These are phyloP conservation scores for Globisporangium parvum DNA, from an alignment of 352 stramenopile genomes.

Conservation along the genomic window DNA sequence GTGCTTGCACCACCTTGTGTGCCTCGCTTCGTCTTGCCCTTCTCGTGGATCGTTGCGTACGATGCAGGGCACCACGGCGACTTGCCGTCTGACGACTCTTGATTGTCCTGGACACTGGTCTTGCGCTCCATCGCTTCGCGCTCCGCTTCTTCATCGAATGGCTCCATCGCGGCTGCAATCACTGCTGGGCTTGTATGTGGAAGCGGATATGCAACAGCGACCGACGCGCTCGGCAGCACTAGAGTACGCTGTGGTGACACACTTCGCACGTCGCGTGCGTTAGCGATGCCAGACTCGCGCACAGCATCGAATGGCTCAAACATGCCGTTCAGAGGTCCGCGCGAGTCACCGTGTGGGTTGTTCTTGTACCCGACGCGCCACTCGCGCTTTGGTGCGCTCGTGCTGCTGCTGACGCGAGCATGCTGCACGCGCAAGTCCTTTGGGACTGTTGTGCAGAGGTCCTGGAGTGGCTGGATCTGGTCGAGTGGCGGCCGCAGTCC, in stretches of 20 bases:
- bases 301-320: conserved; percentile 43
- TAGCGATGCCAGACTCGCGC: conserved; percentile 13
- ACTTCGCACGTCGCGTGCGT: no score
- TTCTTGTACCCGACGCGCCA: conserved; percentile 53
- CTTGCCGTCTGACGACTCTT: neutral
- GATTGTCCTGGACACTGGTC: conserved; percentile 7
- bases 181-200: conserved; percentile 7
- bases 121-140: conserved; percentile 14
- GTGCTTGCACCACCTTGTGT: conserved; percentile 8
- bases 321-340: conserved; percentile 26
- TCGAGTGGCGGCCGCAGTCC: conserved; percentile 44
- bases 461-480: conserved; percentile 31
- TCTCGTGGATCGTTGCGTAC: conserved; percentile 12
- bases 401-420: neutral
- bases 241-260: neutral
- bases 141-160: conserved; percentile 19
- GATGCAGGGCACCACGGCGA: conserved; percentile 42
- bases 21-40: conserved; percentile 11
- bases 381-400: conserved; percentile 13
- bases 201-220: conserved; percentile 26
- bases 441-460: conserved; percentile 44
- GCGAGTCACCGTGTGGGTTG: conserved; percentile 13
- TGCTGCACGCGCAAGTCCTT: conserved; percentile 21
- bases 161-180: conserved; percentile 6
- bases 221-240: conserved; percentile 13